phyloP scores from a whole-genome alignment of 306 rosid species.

The Senna tora region DNA sequence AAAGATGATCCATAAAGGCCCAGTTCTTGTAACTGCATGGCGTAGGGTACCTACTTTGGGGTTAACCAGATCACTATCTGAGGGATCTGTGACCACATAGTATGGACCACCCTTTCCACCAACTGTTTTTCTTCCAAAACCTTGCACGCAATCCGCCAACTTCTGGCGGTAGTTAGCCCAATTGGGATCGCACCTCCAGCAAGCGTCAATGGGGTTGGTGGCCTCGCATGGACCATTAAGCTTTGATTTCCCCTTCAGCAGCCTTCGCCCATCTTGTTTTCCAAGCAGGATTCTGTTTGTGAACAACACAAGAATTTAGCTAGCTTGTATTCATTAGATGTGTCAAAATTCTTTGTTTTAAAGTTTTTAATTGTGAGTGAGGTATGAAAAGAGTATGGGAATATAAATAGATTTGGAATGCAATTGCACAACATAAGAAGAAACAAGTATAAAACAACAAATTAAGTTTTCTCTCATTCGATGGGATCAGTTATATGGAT shows the following conservation, averaged over 20 bases:
- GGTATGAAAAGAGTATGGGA: too few relatives aligned
- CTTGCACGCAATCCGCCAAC: constrained; percentile 57
- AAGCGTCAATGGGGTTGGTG: constrained; percentile 78
- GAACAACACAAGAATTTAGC: background rate
- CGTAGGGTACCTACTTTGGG: constrained; percentile 73
- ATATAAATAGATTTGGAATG: too few relatives aligned
- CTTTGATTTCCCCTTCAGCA: constrained; percentile 12
- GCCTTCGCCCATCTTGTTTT: constrained; percentile 40
- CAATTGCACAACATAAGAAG: too few relatives aligned
- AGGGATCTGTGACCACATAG: constrained; percentile 63
- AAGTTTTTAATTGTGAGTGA: too few relatives aligned
- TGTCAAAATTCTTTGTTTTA: background rate
- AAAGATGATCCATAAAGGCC: constrained; percentile 78
- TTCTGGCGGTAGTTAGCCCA: constrained; percentile 68
- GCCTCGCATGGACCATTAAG: constrained; percentile 40
- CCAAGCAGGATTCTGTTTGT: constrained; percentile 39
- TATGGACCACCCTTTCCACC: constrained; percentile 67
- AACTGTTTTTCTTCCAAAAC: constrained; percentile 60
- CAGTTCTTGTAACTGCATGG: constrained; percentile 59
- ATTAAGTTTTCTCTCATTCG: too few relatives aligned
- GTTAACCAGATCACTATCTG: constrained; percentile 54
- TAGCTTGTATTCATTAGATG: background rate
- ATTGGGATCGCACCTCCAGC: constrained; percentile 82
- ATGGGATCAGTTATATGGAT: too few relatives aligned
- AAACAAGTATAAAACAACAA: too few relatives aligned